Percentiles rank a stretch among this genome's conserved stretches.
Conservation (phyloP, 352 stramenopile species). For the Thraustochytrium sp. region DNA sequence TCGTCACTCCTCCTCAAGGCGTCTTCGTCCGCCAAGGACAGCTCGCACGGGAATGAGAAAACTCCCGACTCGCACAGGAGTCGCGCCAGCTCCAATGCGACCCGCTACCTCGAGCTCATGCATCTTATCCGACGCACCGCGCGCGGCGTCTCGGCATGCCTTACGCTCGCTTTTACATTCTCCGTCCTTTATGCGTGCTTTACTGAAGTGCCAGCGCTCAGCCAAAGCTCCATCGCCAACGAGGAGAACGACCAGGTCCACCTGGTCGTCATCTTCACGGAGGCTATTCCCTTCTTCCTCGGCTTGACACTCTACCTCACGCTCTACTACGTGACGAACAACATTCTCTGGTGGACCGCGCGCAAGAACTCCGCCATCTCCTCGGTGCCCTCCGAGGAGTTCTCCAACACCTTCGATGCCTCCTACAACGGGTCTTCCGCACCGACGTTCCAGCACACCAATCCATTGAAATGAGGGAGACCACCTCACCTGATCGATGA, state of each 20-base stretch:
- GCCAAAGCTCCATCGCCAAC: neutral
- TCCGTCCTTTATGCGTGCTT: neutral
- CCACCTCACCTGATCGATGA: too few species aligned
- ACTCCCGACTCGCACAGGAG: neutral
- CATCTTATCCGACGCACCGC: neutral
- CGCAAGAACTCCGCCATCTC: too few species aligned
- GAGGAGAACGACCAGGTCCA: neutral
- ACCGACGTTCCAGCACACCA: too few species aligned
- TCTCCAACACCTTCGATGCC: too few species aligned
- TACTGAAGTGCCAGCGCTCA: neutral
- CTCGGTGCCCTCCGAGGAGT: too few species aligned
- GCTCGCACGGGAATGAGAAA: neutral
- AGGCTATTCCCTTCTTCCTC: neutral
- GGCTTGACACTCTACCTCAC: neutral
- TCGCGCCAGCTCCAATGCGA: neutral
- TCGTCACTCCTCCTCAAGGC: too few species aligned
- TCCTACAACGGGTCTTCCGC: too few species aligned
- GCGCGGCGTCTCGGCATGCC: neutral
- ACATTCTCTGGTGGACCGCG: too few species aligned
- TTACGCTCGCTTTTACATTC: neutral
- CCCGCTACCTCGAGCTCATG: too few species aligned
- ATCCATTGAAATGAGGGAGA: too few species aligned
- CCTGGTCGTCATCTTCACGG: neutral
- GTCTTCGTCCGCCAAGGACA: too few species aligned
- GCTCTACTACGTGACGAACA: neutral